Conservation (phyloP, 2,329 filamentous ascomycete genomes). For the Alternaria hordeiaustralica region DNA sequence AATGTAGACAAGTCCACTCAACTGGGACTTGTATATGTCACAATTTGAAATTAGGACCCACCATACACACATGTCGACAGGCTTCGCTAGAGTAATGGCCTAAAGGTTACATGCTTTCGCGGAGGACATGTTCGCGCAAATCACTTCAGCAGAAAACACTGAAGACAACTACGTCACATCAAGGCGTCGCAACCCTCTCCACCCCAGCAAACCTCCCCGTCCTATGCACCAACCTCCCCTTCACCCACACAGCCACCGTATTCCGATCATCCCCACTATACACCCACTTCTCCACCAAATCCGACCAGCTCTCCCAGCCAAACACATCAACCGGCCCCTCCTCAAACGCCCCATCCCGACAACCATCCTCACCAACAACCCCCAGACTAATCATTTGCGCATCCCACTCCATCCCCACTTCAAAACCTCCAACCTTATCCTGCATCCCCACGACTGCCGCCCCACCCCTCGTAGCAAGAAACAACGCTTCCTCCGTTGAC, state of each 20-base stretch:
- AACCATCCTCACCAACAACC: constrained; percentile 39
- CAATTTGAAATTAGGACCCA: too few relatives aligned
- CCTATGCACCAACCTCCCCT: constrained; percentile 77
- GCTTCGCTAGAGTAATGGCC: too few relatives aligned
- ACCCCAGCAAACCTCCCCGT: constrained; percentile 20
- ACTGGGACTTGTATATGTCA: too few relatives aligned
- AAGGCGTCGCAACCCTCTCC: not conserved
- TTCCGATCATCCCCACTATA: constrained; percentile 94
- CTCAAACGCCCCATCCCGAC: constrained; percentile 50
- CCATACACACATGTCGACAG: too few relatives aligned
- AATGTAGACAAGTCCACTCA: too few relatives aligned
- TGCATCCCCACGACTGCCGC: constrained; percentile 79
- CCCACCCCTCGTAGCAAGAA: constrained; percentile 86
- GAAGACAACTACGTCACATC: not conserved
- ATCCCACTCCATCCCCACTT: constrained; percentile 88
- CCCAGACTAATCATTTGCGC: constrained; percentile 79
- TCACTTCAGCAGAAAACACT: too few relatives aligned
- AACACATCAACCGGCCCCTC: constrained; percentile 83
- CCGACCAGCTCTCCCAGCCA: constrained; percentile 88
- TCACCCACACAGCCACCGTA: constrained; percentile 87
- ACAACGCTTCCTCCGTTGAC: constrained; percentile 84
- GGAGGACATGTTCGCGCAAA: too few relatives aligned
- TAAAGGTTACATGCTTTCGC: too few relatives aligned
- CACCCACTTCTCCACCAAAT: constrained; percentile 90
- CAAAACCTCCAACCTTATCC: constrained; percentile 77